These are phyloP conservation scores for Carex littledalei DNA, from an alignment of 176 grass and related monocot species.

Conservation along the genomic window DNA sequence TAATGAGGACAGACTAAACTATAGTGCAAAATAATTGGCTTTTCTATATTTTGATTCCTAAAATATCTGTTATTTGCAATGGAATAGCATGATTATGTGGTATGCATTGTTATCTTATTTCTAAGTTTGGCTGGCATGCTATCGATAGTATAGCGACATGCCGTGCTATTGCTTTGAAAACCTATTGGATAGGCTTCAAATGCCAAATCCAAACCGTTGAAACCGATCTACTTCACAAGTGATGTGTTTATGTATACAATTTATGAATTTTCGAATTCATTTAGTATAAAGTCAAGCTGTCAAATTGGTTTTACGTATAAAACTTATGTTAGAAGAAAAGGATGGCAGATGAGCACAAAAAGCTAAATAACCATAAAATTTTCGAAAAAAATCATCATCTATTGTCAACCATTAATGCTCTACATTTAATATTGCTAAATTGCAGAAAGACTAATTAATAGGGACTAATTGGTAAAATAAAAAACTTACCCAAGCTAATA, in stretches of 20 bases:
- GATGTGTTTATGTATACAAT: too few species aligned
- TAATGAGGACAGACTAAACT: neutral
- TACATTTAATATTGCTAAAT: neutral
- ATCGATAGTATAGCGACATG: too few species aligned
- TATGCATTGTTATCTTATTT: neutral
- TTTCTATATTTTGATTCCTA: neutral
- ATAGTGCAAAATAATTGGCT: neutral
- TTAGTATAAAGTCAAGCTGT: too few species aligned
- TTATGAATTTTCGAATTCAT: too few species aligned
- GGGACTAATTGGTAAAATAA: neutral
- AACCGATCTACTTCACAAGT: too few species aligned
- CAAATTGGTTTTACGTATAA: neutral
- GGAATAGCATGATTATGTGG: neutral
- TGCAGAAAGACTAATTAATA: neutral
- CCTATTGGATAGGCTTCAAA: too few species aligned
- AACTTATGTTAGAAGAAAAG: neutral
- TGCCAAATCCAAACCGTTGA: too few species aligned
- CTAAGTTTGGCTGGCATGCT: too few species aligned
- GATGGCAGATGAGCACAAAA: neutral
- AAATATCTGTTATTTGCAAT: conserved; percentile 2
- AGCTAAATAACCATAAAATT: neutral
- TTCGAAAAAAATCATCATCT: neutral
- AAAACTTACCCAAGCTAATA: conserved; percentile 67
- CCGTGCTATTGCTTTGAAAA: too few species aligned
- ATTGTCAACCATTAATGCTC: neutral